Base-by-base conservation (phyloP, 148 eudicot genomes). In the Rhododendron simsii region DNA sequence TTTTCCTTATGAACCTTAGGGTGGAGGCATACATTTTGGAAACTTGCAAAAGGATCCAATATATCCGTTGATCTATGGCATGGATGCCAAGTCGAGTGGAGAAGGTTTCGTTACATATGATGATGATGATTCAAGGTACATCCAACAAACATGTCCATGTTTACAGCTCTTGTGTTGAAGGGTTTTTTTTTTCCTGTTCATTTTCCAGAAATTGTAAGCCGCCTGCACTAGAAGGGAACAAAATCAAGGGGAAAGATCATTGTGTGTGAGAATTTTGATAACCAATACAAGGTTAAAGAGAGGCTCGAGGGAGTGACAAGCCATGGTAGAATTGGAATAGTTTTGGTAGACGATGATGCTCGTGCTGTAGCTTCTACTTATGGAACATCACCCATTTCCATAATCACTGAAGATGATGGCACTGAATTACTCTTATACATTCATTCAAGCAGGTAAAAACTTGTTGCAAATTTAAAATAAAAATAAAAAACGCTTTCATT, bases 21-120 rank as follows among this genome's bases (percentile, higher is more conserved):
- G 98, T 81, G 97, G 88, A 89, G 91, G 92, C 59, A 92, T 93
- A 16, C 92, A 92, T 86, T 91, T 95, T 81, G 90, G 92, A 0
- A 76, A 89, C 47, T 88, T 94, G 1, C 23, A 83, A 13, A 88
- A 85, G 45, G 75, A 92, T 77, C 89, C 94, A 0, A 48, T 51
- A 13, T 92, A 95, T 88, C 95, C 98, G 8, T 85, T 95, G 87
- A 84, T 92, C 30, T 80, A 84, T 69, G 93, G 95, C 16, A 47
- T 18, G 44, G 81, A 86, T 20, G 92, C 90, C 48, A 91, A 88
- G 87, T 61, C 83, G 3, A 84, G 76, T 80, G 83, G 83, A 69
- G 37, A 69, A 28, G 15, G 37, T 30, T 30, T 30, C 55, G 5
- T 33, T 28, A 15, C 8, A 12, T 87, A 6, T 63, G 82, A 35